These are phyloP conservation scores for Alternaria alternata DNA, from an alignment of 2,329 filamentous ascomycete genomes.

Conservation along the genomic window DNA sequence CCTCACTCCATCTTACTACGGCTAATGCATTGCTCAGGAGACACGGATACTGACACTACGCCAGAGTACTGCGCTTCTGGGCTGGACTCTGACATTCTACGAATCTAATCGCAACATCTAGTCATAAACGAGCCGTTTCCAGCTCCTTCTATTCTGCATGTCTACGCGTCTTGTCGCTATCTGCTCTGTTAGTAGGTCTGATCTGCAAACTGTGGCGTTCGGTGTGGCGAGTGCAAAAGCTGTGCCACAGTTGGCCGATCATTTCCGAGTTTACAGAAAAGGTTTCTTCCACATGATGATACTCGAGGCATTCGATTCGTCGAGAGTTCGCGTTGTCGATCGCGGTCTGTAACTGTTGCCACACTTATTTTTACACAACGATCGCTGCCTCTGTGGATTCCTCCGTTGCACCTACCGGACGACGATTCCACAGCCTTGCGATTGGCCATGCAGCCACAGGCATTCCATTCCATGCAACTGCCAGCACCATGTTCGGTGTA, in stretches of 20 bases:
- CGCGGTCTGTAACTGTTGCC: conserved; percentile 33
- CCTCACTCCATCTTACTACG: conserved; percentile 17
- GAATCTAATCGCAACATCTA: conserved; percentile 20
- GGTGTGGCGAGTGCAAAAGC: conserved; percentile 17
- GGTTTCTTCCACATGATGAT: conserved; percentile 40
- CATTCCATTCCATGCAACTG: conserved; percentile 20
- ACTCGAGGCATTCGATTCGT: conserved; percentile 30
- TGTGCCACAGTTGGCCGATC: conserved; percentile 34
- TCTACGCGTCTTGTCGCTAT: conserved; percentile 31
- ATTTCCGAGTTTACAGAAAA: conserved; percentile 21
- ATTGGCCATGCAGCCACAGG: conserved; percentile 20
- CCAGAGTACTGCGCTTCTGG: conserved; percentile 8
- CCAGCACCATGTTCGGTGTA: conserved; percentile 14
- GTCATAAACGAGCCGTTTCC: conserved; percentile 10
- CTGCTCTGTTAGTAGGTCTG: conserved; percentile 9
- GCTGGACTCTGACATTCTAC: conserved; percentile 5
- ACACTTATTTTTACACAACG: conserved; percentile 43
- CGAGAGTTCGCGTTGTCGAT: conserved; percentile 27
- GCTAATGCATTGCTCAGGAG: conserved; percentile 26
- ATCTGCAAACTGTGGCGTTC: conserved; percentile 14
- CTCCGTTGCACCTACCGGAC: conserved; percentile 23
- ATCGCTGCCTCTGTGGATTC: conserved; percentile 23
- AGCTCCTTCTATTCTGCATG: conserved; percentile 22
- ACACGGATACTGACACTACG: conserved; percentile 10
- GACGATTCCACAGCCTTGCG: conserved; percentile 19